Base-by-base conservation (phyloP, 768 basidiomycete genomes). In the Phallus indusiatus region DNA sequence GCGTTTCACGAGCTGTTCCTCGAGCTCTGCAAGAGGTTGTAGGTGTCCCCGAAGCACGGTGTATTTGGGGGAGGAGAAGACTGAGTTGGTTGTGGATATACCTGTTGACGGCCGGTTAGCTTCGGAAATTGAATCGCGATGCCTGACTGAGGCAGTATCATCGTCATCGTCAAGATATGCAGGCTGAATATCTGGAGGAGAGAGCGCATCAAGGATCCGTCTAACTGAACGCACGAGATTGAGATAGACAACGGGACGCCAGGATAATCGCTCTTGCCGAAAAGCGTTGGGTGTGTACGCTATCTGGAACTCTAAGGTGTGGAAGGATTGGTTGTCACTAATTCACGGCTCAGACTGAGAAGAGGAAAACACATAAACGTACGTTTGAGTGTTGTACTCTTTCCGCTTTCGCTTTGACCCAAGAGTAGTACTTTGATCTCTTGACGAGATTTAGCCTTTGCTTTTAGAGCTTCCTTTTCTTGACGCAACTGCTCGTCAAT, bases 381-480 rank as follows among this genome's bases (percentile, higher is more conserved):
- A 90, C 89, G 89, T 75, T 90, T 90, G 65, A 91, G 76, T 8
- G 88, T 89, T 9, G 90, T 92, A 68, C 86, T 89, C 76, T 91
- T 92, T 46, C 89, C 90, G 66, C 87, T 90, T 77, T 91, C 89
- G 62, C 89, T 90, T 78, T 92, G 90, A 54, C 90, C 90, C 47
- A 92, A 81, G 61, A 92, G 77, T 56, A 92, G 75, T 55, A 92
- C 81, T 67, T 85, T 85, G 70, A 91, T 81, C 55, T 63, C 55
- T 69, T 78, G 83, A 24, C 57, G 48, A 12, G 47, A 49, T 49
- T 36, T 63, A 57, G 52, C 35, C 22, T 52, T 59, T 10, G 28
- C 17, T 72, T 78, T 83, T 66, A 71, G 74, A 62, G 86, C 82
- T 56, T 76, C 78, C 60, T 78, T 72, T 66, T 91, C 89, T 63